A percentile compares a stretch with the other conserved stretches of the same genome.
Evolutionary conservation across 352 stramenopile genomes (phyloP).

Genomic region (Phytophthora citrophthora): DNA sequence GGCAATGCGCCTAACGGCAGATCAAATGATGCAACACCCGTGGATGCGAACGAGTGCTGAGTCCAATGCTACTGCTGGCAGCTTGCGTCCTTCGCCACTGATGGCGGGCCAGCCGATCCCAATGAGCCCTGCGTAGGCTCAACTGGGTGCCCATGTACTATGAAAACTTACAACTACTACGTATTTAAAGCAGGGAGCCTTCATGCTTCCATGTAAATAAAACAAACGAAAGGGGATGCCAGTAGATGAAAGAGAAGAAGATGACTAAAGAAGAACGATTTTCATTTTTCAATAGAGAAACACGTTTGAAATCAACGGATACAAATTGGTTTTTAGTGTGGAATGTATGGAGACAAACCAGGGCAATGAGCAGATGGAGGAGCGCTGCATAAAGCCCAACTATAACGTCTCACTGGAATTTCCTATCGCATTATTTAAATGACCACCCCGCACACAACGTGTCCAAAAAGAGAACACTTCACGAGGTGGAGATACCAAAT

Average conservation of each 20-base stretch:
- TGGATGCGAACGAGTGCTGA: slow-evolving; percentile 71
- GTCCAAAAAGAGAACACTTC: slow-evolving; percentile 36
- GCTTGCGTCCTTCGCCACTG: slow-evolving; percentile 23
- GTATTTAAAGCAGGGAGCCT: slow-evolving; percentile 32
- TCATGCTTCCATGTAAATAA: not conserved
- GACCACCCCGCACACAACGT: slow-evolving; percentile 75
- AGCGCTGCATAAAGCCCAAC: slow-evolving; percentile 74
- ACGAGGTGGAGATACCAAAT: slow-evolving; percentile 91
- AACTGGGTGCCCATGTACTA: slow-evolving; percentile 20
- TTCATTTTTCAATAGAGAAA: slow-evolving; percentile 23
- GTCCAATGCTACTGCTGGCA: slow-evolving; percentile 4
- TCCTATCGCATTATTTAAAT: slow-evolving; percentile 86
- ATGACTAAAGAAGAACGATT: slow-evolving; percentile 2
- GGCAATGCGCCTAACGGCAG: slow-evolving; percentile 80
- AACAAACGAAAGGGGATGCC: no score
- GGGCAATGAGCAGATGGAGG: slow-evolving; percentile 76
- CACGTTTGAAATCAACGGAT: not conserved
- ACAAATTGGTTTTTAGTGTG: not conserved
- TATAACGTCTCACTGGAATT: slow-evolving; percentile 65
- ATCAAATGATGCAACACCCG: slow-evolving; percentile 92
- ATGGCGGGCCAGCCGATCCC: slow-evolving; percentile 34
- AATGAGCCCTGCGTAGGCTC: slow-evolving; percentile 21
- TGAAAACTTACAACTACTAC: slow-evolving; percentile 28
- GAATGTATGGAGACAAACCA: slow-evolving; percentile 77
- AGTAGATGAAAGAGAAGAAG: not conserved